A percentile compares a stretch with the other conserved stretches of the same genome.
phyloP scores from a whole-genome alignment of 257 asterid genomes.

The Solanum sparsipilum region DNA sequence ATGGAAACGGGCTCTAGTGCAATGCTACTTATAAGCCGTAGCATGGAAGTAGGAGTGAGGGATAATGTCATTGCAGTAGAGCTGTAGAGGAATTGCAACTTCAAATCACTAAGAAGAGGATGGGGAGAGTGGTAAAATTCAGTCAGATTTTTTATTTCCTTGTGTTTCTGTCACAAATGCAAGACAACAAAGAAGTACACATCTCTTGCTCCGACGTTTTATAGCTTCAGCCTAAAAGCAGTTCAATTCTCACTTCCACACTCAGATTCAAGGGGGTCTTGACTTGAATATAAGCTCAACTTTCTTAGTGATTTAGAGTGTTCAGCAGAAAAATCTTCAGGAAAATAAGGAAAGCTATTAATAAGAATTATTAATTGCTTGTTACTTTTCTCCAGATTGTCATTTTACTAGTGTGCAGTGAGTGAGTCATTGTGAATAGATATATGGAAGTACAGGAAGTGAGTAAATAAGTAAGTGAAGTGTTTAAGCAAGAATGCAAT shows the following conservation, averaged over 20 bases:
- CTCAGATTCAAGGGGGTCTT: not conserved
- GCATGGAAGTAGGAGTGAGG: not conserved
- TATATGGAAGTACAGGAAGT: not conserved
- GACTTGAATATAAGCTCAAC: not conserved
- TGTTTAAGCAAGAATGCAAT: not conserved
- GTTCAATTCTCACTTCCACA: not conserved
- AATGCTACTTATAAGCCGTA: not conserved
- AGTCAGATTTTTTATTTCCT: not conserved
- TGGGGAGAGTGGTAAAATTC: not conserved
- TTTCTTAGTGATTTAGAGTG: not conserved
- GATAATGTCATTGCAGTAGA: not conserved
- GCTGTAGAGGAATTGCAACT: not conserved
- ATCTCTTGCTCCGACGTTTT: not conserved
- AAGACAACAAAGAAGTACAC: not conserved
- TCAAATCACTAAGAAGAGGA: not conserved
- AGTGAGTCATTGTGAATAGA: not conserved
- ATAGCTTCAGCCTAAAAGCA: not conserved
- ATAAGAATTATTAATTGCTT: not conserved
- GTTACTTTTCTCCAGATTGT: not conserved
- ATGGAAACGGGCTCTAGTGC: not conserved
- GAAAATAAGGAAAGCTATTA: not conserved
- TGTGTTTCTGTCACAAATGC: not conserved
- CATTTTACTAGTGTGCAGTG: not conserved
- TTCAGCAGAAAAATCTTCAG: not conserved
- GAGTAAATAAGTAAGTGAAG: not conserved